Evolutionary conservation across 768 basidiomycete genomes (phyloP).

Genomic region (Plicaturopsis crispa): DNA sequence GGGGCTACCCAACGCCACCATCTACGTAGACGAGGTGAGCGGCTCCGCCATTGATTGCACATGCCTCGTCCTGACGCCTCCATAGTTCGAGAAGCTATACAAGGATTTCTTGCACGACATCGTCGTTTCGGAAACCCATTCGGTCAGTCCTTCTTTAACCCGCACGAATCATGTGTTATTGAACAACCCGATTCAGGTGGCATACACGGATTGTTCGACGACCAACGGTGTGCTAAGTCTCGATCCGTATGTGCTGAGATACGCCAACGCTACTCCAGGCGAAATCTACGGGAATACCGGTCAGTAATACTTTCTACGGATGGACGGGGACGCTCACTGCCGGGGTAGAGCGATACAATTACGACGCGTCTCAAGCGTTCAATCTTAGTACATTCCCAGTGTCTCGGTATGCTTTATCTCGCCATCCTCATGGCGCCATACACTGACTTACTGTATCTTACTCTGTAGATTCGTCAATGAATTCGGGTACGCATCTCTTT

Average conservation of each 20-base stretch:
- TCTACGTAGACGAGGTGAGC: conserved; percentile 42
- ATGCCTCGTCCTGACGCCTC: not conserved
- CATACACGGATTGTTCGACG: conserved; percentile 55
- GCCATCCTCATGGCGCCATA: not conserved
- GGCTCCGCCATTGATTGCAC: not conserved
- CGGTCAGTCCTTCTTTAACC: conserved; percentile 22
- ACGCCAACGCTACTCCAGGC: conserved; percentile 41
- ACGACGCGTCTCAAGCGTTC: conserved; percentile 44
- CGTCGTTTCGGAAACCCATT: conserved; percentile 40
- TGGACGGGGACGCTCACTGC: not conserved
- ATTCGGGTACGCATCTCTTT: conserved; percentile 34
- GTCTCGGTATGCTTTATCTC: conserved; percentile 23
- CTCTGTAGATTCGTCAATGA: conserved; percentile 57
- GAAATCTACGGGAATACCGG: conserved; percentile 51
- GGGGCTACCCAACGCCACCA: conserved; percentile 31
- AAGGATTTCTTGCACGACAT: conserved; percentile 43
- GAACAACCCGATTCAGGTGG: conserved; percentile 24
- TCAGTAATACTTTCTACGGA: conserved; percentile 12
- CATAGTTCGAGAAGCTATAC: conserved; percentile 42
- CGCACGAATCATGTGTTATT: not conserved
- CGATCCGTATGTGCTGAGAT: conserved; percentile 44
- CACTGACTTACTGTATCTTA: not conserved
- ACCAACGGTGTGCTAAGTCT: conserved; percentile 50
- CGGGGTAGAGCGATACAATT: conserved; percentile 45
- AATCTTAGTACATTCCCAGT: conserved; percentile 47